Evolutionary conservation across 176 grass and related monocot genomes (phyloP), one percentile per base, ranked within the genome.

Genomic region (Rhynchospora pubera): DNA sequence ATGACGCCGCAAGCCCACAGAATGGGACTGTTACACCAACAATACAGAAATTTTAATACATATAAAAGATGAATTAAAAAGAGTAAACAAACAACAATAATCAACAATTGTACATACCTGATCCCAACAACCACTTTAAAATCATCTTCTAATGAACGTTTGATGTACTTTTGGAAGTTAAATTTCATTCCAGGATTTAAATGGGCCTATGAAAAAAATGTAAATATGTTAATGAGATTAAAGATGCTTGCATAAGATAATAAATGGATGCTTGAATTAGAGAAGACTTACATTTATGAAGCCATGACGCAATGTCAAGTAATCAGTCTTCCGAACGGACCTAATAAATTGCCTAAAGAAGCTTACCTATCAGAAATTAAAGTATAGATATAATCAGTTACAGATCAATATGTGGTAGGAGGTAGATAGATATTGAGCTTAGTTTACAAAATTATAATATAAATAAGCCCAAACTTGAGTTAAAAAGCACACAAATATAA

Each of bases 271-370:
- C 58, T 52, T 79, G 73, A 62, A 85, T 9, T 73, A 30, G 30
- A 44, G 19, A 57, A 39, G 28, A 44, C 57, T 81, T 28, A 93
- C 92, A 63, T 89, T 94, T 89, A 97, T 97, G 85, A 97, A 97
- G 14, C 92, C 95, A 79, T 91, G 85, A 13, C 92, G 88, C 90
- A 97, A 79, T 61, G 88, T 91, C 44, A 97, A 63, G 87, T 97
- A 97, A 74, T 97, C 95, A 45, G 91, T 86, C 87, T 94, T 94
- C 22, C 75, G 86, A 64, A 97, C 92, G 2, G 95, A 97, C 16
- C 81, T 85, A 53, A 97, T 91, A 84, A 97, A 97, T 53, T 94
- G 95, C 88, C 92, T 91, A 85, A 97, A 85, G 74, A 97, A 97
- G 0, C 87, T 87, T 57, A 94, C 94, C 94, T 97, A 26, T 84